Percentiles rank a stretch among this genome's conserved stretches.
These are phyloP conservation scores for Vinca minor DNA, from an alignment of 257 asterid species.

Conservation along the genomic window DNA sequence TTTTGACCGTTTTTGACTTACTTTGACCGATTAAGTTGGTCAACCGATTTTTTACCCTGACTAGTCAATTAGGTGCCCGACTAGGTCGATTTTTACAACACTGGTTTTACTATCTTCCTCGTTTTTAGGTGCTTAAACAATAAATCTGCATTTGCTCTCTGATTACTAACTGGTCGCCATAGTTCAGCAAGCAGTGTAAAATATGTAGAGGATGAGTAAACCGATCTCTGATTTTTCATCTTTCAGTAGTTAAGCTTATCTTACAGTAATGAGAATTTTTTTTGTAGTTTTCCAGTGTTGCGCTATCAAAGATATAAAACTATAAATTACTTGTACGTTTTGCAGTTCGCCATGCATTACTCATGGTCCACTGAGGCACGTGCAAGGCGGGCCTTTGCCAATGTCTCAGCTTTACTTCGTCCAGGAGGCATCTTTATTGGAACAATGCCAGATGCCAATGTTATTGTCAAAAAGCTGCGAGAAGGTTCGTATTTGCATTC, in stretches of 20 bases:
- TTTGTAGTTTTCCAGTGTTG: not conserved
- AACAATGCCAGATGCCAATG: slow-evolving; percentile 99
- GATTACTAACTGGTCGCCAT: not conserved
- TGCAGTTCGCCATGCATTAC: slow-evolving; percentile 98
- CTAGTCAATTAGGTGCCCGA: too few relatives aligned
- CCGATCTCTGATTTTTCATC: not conserved
- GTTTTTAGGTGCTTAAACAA: not conserved
- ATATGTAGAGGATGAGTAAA: not conserved
- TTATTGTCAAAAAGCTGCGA: slow-evolving; percentile 75
- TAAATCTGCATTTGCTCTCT: not conserved
- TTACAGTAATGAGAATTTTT: slow-evolving; percentile 6
- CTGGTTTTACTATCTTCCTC: not conserved
- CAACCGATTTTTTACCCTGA: too few relatives aligned
- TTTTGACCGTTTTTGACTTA: too few relatives aligned
- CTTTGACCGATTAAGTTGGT: too few relatives aligned
- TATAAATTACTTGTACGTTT: slow-evolving; percentile 13
- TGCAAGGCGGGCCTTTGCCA: slow-evolving; percentile 88
- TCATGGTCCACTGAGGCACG: slow-evolving; percentile 99
- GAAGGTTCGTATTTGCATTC: slow-evolving; percentile 47
- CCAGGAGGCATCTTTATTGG: slow-evolving; percentile 96
- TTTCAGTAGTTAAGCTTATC: not conserved
- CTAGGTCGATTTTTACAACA: too few relatives aligned
- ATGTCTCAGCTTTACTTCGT: slow-evolving; percentile 89
- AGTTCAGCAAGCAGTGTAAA: not conserved
- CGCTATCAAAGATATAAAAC: not conserved